A percentile compares a stretch with the other conserved stretches of the same genome.
Evolutionary conservation across 768 basidiomycete species (phyloP).

Genomic region (Mycena venus): DNA sequence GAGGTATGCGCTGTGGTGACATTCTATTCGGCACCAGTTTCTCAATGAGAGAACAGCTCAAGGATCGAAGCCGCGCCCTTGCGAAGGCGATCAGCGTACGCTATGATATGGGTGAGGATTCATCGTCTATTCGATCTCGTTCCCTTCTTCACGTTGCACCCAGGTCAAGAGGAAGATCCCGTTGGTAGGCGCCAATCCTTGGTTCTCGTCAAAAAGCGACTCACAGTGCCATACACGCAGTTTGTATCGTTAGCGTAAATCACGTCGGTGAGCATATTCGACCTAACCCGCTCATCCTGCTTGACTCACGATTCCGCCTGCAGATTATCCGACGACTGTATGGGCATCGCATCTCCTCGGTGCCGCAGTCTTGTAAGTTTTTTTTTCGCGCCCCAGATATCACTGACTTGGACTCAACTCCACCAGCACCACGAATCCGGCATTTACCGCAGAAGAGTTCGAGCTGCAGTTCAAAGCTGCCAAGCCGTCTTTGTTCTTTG

Average conservation of each 20-base stretch:
- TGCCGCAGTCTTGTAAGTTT: constrained; percentile 50
- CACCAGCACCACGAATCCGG: constrained; percentile 54
- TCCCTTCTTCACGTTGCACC: neutral
- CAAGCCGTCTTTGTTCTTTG: constrained; percentile 47
- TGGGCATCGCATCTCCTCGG: constrained; percentile 57
- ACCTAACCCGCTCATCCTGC: neutral
- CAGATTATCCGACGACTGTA: constrained; percentile 50
- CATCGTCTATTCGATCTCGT: neutral
- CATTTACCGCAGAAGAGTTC: constrained; percentile 54
- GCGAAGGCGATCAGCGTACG: constrained; percentile 28
- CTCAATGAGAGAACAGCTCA: constrained; percentile 16
- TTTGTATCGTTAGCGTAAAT: constrained; percentile 1
- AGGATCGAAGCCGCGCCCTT: neutral
- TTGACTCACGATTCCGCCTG: neutral
- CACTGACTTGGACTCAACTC: constrained; percentile 28
- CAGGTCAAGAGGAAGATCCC: neutral
- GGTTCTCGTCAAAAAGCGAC: neutral
- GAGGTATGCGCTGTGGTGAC: neutral
- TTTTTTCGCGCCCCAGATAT: neutral
- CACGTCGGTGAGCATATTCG: neutral
- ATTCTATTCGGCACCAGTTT: neutral
- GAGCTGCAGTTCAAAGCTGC: constrained; percentile 51
- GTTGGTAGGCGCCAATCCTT: neutral
- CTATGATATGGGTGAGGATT: constrained; percentile 42
- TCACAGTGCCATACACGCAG: neutral